Base-by-base conservation (phyloP, 306 rosid genomes). In the Casuarina equisetifolia region DNA sequence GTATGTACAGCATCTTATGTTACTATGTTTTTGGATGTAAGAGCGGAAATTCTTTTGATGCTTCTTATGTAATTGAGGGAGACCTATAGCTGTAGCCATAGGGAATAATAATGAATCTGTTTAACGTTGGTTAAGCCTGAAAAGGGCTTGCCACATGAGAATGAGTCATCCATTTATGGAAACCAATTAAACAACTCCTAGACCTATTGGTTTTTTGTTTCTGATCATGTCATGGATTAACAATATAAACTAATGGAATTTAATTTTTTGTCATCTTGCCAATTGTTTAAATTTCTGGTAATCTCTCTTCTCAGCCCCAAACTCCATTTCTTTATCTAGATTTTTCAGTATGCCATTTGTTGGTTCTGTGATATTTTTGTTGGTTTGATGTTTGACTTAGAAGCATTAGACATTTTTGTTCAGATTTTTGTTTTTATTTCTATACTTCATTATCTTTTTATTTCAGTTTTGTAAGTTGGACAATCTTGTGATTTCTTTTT, bases 401-500 rank as follows among this genome's bases (percentile, higher is more conserved):
- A 74, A 52, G 73, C 45, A 39, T 46, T 72, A 75, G 36, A 19
- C 25, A 78, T 82, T 63, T 46, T 73, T 42, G 35, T 74, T 32
- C 57, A 72, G 76, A 72, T 13, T 69, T 59, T 40, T 73, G 19
- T 48, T 53, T 54, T 49, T 69, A 53, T 79, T 67, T 59, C 40
- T 43, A 74, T 79, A 51, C 64, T 53, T 74, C 79, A 38, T 68
- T 36, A 63, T 69, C 46, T 48, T n/a, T 36, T 79, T 71, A 52
- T 72, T 79, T 69, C 70, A 52, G 67, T 85, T 25, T 25, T 25
- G 32, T 25, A 25, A 25, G 32, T 25, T 25, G 32, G 32, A 25
- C 32, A 25, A 25, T 25, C 32, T 25, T 25, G 32, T 25, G 32
- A 25, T 25, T 25, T 25, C 32, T 0, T 25, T 42, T 69, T 76